Conservation (phyloP, 1,284 basidiomycete genomes). For the Pyrrhoderma lamaoense region DNA sequence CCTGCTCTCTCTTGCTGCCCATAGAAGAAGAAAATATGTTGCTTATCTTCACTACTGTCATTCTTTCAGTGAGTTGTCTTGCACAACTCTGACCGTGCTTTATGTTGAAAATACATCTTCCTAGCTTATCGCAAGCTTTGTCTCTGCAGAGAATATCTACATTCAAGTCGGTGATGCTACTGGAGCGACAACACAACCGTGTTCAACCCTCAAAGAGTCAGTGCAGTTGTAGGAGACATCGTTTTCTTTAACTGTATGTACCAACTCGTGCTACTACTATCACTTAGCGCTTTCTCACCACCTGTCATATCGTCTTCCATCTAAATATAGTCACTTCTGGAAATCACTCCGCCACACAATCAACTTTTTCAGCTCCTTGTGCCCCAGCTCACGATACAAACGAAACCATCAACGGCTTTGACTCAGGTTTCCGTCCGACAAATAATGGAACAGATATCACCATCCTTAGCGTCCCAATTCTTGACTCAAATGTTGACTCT, state of each 20-base stretch:
- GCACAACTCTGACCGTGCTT: too few species aligned
- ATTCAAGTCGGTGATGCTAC: constrained; percentile 37
- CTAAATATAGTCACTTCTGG: constrained; percentile 41
- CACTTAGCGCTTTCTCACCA: too few species aligned
- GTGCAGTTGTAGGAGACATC: constrained; percentile 39
- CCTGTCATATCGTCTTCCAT: background rate
- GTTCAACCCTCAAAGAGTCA: constrained; percentile 41
- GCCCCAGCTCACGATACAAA: constrained; percentile 39
- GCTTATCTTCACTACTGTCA: background rate
- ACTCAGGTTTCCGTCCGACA: constrained; percentile 44
- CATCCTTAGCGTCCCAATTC: constrained; percentile 37
- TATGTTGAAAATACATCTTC: background rate
- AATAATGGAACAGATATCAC: constrained; percentile 41
- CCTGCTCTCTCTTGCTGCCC: too few species aligned
- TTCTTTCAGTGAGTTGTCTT: background rate
- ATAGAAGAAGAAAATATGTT: too few species aligned
- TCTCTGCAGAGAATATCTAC: constrained; percentile 31
- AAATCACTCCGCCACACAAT: constrained; percentile 51
- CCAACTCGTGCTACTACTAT: background rate
- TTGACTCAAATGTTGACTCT: constrained; percentile 32
- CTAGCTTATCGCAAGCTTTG: constrained; percentile 4
- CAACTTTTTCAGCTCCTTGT: constrained; percentile 47
- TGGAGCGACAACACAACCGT: constrained; percentile 37
- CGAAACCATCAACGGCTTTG: constrained; percentile 47
- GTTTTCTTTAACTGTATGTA: constrained; percentile 49